phyloP scores from a whole-genome alignment of 2,329 filamentous ascomycete genomes.

The Tympanopsis confertula region DNA sequence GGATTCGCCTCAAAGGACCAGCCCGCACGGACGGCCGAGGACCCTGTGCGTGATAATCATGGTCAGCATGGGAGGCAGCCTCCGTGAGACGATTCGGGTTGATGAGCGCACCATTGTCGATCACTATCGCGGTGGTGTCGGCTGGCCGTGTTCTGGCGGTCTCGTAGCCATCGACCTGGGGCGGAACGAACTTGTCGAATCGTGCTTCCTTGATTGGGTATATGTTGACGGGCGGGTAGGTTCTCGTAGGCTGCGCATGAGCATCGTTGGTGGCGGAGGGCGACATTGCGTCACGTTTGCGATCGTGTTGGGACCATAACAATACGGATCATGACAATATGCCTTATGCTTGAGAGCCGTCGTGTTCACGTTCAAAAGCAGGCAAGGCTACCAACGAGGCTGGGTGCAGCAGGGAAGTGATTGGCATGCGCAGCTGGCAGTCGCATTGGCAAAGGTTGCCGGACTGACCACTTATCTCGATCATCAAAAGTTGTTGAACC shows the following conservation, averaged over 20 bases:
- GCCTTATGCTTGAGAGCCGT: no score
- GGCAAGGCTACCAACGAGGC: no score
- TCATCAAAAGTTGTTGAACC: no score
- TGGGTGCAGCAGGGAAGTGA: no score
- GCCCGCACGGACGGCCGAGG: constrained; percentile 78
- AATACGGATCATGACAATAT: no score
- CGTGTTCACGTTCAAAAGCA: no score
- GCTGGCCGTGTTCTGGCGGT: constrained; percentile 45
- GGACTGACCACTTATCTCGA: no score
- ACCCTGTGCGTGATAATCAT: constrained; percentile 42
- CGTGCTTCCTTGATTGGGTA: constrained; percentile 48
- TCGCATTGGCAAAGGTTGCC: no score
- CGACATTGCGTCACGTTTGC: constrained; percentile 29
- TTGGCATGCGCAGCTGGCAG: no score
- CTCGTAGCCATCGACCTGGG: constrained; percentile 57
- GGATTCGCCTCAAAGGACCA: constrained; percentile 90
- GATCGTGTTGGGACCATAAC: no score
- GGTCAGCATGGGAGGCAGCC: constrained; percentile 4
- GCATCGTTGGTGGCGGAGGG: constrained; percentile 39
- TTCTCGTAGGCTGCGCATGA: constrained; percentile 27
- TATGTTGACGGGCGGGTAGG: constrained; percentile 40
- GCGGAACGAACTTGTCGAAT: constrained; percentile 42
- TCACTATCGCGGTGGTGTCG: constrained; percentile 70
- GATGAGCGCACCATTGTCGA: constrained; percentile 75
- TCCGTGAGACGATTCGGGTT: constrained; percentile 2